phyloP scores from a whole-genome alignment of 225 moss, liverwort and hornwort species.

The Pseudisothecium myosuroides region DNA sequence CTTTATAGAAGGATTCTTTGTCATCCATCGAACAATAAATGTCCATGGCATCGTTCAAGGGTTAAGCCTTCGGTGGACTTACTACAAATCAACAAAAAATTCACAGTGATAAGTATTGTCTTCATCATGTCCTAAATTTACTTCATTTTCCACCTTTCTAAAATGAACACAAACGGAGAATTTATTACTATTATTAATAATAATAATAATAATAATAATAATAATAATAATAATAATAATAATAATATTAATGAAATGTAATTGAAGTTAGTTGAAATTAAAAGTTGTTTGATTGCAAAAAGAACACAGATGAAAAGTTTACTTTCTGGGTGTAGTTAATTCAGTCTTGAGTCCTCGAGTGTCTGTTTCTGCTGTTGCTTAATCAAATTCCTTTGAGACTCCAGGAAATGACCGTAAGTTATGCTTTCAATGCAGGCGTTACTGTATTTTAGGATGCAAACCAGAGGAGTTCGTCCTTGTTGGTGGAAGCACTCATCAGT shows the following conservation, averaged over 20 bases:
- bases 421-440: background rate
- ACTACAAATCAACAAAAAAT: too few relatives aligned
- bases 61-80: background rate
- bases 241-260: too few relatives aligned
- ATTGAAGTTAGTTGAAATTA: too few relatives aligned
- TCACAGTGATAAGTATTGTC: too few relatives aligned
- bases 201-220: too few relatives aligned
- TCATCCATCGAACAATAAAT: background rate
- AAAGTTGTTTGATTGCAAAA: background rate
- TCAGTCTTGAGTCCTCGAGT: background rate
- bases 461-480: background rate
- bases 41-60: accelerated
- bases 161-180: background rate
- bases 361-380: background rate
- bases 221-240: too few relatives aligned
- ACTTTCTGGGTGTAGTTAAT: background rate
- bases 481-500: background rate
- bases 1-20: background rate
- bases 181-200: background rate
- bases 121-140: background rate
- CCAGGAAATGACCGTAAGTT: background rate
- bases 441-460: background rate
- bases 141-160: background rate
- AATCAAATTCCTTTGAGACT: background rate
- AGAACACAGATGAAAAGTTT: background rate